These are phyloP conservation scores for Davidsoniella eucalypti DNA, from an alignment of 2,329 filamentous ascomycete genomes.

Conservation along the genomic window DNA sequence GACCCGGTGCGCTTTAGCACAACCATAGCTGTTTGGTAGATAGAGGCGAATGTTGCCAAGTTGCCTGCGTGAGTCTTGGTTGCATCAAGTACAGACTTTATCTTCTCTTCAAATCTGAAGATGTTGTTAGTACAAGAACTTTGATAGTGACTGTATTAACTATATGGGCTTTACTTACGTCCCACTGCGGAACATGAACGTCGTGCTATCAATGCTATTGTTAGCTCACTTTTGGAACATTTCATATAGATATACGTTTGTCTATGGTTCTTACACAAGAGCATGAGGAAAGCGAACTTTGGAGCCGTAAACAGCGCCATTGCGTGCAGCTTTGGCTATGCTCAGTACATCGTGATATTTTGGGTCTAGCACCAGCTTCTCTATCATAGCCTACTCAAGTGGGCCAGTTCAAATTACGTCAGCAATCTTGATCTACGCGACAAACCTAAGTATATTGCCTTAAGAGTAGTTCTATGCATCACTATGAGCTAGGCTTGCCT, in stretches of 20 bases:
- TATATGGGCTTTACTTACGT: slow-evolving; percentile 37
- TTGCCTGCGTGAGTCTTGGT: slow-evolving; percentile 84
- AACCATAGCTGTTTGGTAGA: slow-evolving; percentile 78
- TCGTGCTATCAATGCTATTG: slow-evolving; percentile 47
- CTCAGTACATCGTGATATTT: slow-evolving; percentile 71
- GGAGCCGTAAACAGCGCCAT: slow-evolving; percentile 89
- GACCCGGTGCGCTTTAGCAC: slow-evolving; percentile 47
- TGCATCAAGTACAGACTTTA: slow-evolving; percentile 61
- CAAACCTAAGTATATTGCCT: too few species aligned
- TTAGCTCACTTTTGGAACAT: slow-evolving; percentile 2
- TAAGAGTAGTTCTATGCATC: neutral
- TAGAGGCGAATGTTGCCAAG: slow-evolving; percentile 73
- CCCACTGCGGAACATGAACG: slow-evolving; percentile 87
- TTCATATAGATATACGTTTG: neutral
- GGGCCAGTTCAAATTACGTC: too few species aligned
- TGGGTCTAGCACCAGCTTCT: slow-evolving; percentile 66
- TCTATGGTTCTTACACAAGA: slow-evolving; percentile 43
- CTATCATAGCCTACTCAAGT: slow-evolving; percentile 42
- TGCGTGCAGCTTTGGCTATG: slow-evolving; percentile 82
- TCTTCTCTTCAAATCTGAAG: slow-evolving; percentile 53
- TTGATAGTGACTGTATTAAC: neutral
- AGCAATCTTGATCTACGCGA: too few species aligned
- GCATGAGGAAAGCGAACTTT: slow-evolving; percentile 98
- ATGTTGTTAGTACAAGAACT: neutral
- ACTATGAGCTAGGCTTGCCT: too few species aligned